A percentile compares a stretch with the other conserved stretches of the same genome.
Evolutionary conservation across 1,139 yeast genomes (phyloP).

Genomic region (Taiozyma onychis): DNA sequence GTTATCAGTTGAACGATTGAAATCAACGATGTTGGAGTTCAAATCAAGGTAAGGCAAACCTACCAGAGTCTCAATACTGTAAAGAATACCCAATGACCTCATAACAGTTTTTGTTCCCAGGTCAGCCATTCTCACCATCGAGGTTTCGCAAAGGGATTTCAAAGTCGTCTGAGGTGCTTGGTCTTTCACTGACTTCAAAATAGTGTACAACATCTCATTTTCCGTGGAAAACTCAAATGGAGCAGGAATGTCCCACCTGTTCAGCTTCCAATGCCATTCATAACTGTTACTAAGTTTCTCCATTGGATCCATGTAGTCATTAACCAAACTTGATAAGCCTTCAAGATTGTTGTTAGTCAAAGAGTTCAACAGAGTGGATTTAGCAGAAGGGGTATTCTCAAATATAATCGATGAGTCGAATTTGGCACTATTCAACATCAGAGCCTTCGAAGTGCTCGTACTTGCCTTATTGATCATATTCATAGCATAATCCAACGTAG

Average conservation of each 20-base stretch:
- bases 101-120: conserved; percentile 26
- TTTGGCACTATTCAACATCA: conserved; percentile 51
- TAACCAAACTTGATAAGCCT: conserved; percentile 40
- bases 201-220: conserved; percentile 41
- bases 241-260: conserved; percentile 62
- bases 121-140: conserved; percentile 1
- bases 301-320: conserved; percentile 18
- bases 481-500: conserved; percentile 48
- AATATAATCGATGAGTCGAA: conserved; percentile 38
- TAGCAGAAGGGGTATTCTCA: conserved; percentile 3
- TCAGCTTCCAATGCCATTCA: conserved; percentile 66
- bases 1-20: conserved; percentile 7
- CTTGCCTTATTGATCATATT: conserved; percentile 33
- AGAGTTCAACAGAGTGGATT: conserved; percentile 29
- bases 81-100: conserved; percentile 29
- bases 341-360: conserved; percentile 41
- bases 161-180: background rate
- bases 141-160: conserved; percentile 4
- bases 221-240: conserved; percentile 30
- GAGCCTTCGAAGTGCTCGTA: conserved; percentile 34
- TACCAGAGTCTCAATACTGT: conserved; percentile 23
- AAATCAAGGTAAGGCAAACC: conserved; percentile 4
- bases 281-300: conserved; percentile 22
- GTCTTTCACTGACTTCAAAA: conserved; percentile 32
- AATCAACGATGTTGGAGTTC: conserved; percentile 5